These are phyloP conservation scores for Yarrowia osloensis DNA, from an alignment of 805 yeast genomes.

Conservation along the genomic window DNA sequence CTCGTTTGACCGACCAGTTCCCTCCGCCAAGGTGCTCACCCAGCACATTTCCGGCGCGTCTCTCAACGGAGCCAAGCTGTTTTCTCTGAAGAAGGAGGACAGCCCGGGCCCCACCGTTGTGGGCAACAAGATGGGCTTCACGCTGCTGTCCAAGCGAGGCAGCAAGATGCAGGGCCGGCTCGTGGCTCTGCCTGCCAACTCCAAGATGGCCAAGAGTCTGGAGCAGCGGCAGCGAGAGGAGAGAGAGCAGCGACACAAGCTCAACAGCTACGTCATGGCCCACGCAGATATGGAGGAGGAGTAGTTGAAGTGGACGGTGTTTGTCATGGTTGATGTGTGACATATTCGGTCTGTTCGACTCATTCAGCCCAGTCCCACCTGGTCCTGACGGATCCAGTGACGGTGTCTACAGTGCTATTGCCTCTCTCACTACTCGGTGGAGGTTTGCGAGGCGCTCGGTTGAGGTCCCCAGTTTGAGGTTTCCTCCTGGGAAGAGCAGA, in stretches of 20 bases:
- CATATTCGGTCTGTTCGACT: too few relatives aligned
- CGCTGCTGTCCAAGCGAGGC: constrained; percentile 58
- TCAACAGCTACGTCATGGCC: constrained; percentile 39
- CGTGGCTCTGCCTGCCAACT: constrained; percentile 55
- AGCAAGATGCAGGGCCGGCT: constrained; percentile 50
- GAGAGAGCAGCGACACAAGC: constrained; percentile 55
- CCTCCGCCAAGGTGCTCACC: constrained; percentile 26
- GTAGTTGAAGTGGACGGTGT: too few relatives aligned
- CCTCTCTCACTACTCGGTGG: too few relatives aligned
- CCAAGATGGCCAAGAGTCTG: constrained; percentile 56
- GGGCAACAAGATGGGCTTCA: constrained; percentile 48
- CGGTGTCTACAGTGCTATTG: too few relatives aligned
- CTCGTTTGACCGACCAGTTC: constrained; percentile 41
- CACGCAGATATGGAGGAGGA: constrained; percentile 16
- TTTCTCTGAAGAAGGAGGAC: constrained; percentile 19
- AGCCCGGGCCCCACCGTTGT: neutral
- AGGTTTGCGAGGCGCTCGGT: too few relatives aligned
- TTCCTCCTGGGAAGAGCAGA: too few relatives aligned
- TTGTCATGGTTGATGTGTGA: too few relatives aligned
- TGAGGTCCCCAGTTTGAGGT: too few relatives aligned
- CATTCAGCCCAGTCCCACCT: too few relatives aligned
- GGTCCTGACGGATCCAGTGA: too few relatives aligned
- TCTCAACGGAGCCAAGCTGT: constrained; percentile 18
- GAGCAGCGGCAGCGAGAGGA: constrained; percentile 53
- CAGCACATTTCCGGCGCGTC: constrained; percentile 17